Base-by-base conservation (phyloP, 1,284 basidiomycete genomes). In the Apiotrichum sp. region DNA sequence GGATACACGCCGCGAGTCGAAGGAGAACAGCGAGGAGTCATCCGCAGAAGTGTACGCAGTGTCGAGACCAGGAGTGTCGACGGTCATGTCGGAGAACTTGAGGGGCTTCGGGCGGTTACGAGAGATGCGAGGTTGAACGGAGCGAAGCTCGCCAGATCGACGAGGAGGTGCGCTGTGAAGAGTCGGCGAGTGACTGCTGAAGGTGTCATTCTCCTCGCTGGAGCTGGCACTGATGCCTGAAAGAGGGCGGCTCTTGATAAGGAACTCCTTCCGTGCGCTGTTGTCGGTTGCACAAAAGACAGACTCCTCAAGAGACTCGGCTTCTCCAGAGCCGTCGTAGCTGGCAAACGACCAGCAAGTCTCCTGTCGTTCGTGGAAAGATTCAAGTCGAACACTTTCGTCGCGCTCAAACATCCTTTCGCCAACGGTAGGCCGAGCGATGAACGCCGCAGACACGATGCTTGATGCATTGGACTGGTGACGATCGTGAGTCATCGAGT, bases 351-450 rank as follows among this genome's bases (percentile, higher is more conserved):
- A 48, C 35, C 47, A 48, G 47, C 35, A 8, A 7, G 16, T 48
- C 22, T 13, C 9, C 16, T 48, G 51, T 33, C 56, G 57, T 29
- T 56, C 47, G 31, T 57, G 54, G 31, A 47, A 52, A 4, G 63
- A 59, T 2, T 50, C 51, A 38, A 42, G 48, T 33, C 40, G n/a
- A 5, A 44, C 29, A 2, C 16, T 32, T 6, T 85, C 82, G 47
- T 85, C 84, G 6, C 75, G 78, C n/a, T 77, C 83, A 65, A 92
- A 89, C 89, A 92, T 91, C 79, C 90, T 88, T 67, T 91, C 89
- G 0, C 89, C 88, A 3, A 92, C 73, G 2, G 85, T 87, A 2
- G 89, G 89, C 22, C 89, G 80, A 3, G 79, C 84, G 3, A 87
- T 69, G 9, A 80, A 79, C 59, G 78, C 73, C 3, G 77, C 79